Base-by-base conservation (phyloP, 2,329 filamentous ascomycete species). In the Domatiomyces catenatus region DNA sequence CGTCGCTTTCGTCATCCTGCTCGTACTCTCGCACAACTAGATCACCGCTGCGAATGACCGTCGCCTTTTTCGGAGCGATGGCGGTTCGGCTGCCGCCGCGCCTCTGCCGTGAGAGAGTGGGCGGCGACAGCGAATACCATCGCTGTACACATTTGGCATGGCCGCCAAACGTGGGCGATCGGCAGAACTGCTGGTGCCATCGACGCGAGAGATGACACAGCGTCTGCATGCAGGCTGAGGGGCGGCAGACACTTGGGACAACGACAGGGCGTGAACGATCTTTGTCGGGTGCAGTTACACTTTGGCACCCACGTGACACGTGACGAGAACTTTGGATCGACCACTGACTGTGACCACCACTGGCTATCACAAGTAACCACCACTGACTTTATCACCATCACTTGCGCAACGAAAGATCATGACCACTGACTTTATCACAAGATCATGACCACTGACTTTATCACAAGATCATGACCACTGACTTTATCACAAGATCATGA, bases 11-110 rank as follows among this genome's bases (percentile, higher is more conserved):
- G 32, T 39, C 32, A 50, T 64, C 60, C 51, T 71, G 69, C 57
- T 71, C 70, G 54, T 65, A 72, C 50, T 70, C 68, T 43, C 60
- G 63, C 42, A 72, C 60, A 48, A 67, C 67, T 48, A 70, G 63
- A 51, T 68, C 64, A 32, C 50, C 54, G n/a, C 17, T 48, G 32
- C 8, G 51, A 20, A n/a, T 44, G 39, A 2, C 51, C 24, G 36
- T 51, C 39, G 19, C 20, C 42, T 36, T 42, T 39, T 20, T 32
- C 6, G 47, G 47, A 12, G 42, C n/a, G 1, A 18, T 19, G 10
- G 22, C 8, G 10, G 52, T 42, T 44, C 55, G 56, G 32, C 32
- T 39, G 32, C 32, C 32, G 15, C 32, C 32, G 15, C 32, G 32
- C 32, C 32, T 15, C 32, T 39, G 32, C 10, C 32, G 48, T 52